phyloP scores from a whole-genome alignment of 208 protist genomes.

The Wallacemonas sp. region DNA sequence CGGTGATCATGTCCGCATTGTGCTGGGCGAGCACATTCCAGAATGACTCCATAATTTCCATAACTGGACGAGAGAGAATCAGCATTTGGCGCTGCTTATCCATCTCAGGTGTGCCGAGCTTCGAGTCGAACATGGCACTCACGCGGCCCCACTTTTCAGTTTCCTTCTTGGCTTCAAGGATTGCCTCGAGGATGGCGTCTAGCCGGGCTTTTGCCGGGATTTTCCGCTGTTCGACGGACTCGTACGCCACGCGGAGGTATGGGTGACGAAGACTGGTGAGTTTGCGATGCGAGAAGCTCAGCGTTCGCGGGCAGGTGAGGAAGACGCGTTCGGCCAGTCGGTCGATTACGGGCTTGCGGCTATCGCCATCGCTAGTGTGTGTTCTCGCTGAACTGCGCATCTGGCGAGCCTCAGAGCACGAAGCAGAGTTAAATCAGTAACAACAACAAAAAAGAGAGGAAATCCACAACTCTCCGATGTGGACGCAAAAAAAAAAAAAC shows the following conservation, averaged over 20 bases:
- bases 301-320: constrained; percentile 42
- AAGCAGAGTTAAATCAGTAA: background rate
- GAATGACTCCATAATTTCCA: constrained; percentile 46
- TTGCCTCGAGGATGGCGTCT: constrained; percentile 48
- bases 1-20: constrained; percentile 26
- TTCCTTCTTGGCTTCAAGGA: constrained; percentile 51
- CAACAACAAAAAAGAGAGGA: background rate
- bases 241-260: constrained; percentile 47
- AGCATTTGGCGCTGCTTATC: constrained; percentile 53
- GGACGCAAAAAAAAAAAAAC: no score
- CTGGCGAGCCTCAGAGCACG: no score
- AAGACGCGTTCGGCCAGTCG: constrained; percentile 71
- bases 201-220: constrained; percentile 28
- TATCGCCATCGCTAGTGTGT: constrained; percentile 4
- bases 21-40: constrained; percentile 46
- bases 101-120: constrained; percentile 54
- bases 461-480: no score
- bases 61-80: constrained; percentile 39
- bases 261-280: constrained; percentile 70
- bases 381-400: background rate
- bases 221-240: constrained; percentile 26
- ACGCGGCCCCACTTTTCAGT: constrained; percentile 56
- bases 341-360: constrained; percentile 39
- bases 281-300: constrained; percentile 78
- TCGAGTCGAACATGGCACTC: constrained; percentile 63